A percentile compares a stretch with the other conserved stretches of the same genome.
Conservation (phyloP, 441 rosid genomes). For the Populus tomentosa region DNA sequence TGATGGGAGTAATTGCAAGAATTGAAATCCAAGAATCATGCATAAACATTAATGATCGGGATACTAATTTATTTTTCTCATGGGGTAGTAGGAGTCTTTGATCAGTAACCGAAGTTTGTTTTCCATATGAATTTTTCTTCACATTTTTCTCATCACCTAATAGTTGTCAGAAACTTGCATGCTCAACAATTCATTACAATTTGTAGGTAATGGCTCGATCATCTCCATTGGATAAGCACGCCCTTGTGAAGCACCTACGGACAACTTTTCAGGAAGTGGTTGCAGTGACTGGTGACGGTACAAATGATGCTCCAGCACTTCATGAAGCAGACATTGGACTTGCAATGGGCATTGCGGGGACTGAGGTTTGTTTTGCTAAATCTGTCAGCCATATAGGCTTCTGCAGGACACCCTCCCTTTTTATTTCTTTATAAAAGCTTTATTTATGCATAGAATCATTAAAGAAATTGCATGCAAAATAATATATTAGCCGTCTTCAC, state of each 20-base stretch:
- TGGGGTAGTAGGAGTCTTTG: not conserved
- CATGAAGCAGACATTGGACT: constrained; percentile 60
- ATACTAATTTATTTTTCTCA: not conserved
- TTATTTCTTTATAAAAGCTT: not conserved
- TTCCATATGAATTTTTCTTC: not conserved
- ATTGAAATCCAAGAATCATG: not conserved
- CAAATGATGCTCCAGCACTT: constrained; percentile 57
- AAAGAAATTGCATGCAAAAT: not conserved
- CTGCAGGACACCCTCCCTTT: not conserved
- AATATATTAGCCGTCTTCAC: not conserved
- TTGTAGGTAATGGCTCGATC: constrained; percentile 56
- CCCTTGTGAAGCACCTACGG: constrained; percentile 44
- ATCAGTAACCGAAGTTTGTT: not conserved
- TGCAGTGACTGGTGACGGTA: constrained; percentile 61
- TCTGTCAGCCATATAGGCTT: not conserved
- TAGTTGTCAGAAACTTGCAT: not conserved
- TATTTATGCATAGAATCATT: not conserved
- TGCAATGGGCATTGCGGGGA: constrained; percentile 62
- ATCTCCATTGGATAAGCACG: constrained; percentile 50
- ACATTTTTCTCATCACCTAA: not conserved
- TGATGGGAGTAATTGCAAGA: not conserved
- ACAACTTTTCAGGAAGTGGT: constrained; percentile 48
- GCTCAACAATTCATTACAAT: not conserved
- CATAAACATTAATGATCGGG: too few species aligned
- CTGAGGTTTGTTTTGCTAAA: constrained; percentile 34